phyloP scores from a whole-genome alignment of 2,329 filamentous ascomycete genomes.

The Xylaria polymorpha region DNA sequence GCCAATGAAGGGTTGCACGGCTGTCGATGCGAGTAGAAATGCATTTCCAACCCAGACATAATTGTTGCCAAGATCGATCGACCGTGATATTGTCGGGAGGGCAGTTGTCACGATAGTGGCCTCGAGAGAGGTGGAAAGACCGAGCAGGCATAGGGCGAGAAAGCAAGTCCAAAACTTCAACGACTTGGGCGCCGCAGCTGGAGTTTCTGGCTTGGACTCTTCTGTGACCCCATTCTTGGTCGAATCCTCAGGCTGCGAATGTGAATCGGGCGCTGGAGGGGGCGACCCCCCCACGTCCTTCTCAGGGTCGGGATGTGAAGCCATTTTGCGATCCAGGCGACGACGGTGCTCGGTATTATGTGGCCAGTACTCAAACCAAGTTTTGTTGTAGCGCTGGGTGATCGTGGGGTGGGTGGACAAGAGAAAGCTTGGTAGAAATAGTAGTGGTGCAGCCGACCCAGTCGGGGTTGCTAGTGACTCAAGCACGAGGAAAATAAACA shows the following conservation, averaged over 20 bases:
- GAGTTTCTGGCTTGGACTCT: neutral
- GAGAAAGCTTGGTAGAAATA: neutral
- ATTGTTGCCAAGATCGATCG: slow-evolving; percentile 28
- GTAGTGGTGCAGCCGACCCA: no score
- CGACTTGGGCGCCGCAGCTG: neutral
- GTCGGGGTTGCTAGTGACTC: neutral
- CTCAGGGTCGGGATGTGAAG: neutral
- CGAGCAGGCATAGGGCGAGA: slow-evolving; percentile 9
- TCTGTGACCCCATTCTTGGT: neutral
- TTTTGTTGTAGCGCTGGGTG: neutral
- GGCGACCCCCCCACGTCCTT: neutral
- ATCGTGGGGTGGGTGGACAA: neutral
- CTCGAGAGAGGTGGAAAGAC: slow-evolving; percentile 22
- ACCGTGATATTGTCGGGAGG: slow-evolving; percentile 31
- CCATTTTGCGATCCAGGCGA: neutral
- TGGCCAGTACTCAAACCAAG: neutral
- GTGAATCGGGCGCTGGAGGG: neutral
- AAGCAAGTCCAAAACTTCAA: slow-evolving; percentile 20
- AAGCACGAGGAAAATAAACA: neutral
- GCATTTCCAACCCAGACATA: slow-evolving; percentile 39
- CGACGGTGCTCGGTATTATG: neutral
- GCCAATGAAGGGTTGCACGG: slow-evolving; percentile 57
- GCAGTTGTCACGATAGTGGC: slow-evolving; percentile 34
- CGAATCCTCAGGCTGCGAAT: neutral
- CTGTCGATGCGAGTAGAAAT: slow-evolving; percentile 44